Base-by-base conservation (phyloP, 805 yeast genomes). In the Lipomyces lipofer region DNA sequence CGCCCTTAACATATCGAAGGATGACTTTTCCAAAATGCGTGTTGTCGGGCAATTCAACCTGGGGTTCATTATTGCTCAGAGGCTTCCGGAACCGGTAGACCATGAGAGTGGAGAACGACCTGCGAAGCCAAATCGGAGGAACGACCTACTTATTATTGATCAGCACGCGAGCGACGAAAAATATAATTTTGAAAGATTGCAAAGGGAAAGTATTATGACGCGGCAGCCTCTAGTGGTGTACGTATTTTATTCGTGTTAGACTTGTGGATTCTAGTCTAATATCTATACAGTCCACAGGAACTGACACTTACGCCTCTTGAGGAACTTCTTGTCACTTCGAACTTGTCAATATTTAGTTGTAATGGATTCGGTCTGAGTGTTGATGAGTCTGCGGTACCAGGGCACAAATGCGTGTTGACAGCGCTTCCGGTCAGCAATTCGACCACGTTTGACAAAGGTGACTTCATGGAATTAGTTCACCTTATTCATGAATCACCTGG, bases 81-180 rank as follows among this genome's bases (percentile, higher is more conserved):
- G 83, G 47, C 30, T 24, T 9, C 54, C 59, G 38, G 56, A 52
- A n/a, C 50, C 51, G 25, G 58, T 44, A 24, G 66, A 67, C 13
- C 40, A 13, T 2, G 63, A 58, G n/a, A 67, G 67, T 2, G 62
- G 53, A 12, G 67, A 66, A 24, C 51, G 46, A 8, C n/a, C n/a
- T n/a, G n/a, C n/a, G n/a, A n/a, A n/a, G n/a, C n/a, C n/a, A n/a
- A n/a, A n/a, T n/a, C n/a, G n/a, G n/a, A n/a, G n/a, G n/a, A 17
- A 47, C 7, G 89, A 89, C 65, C 64, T 92, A 29, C 91, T 94
- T 64, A 91, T 94, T 30, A 78, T 94, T 45, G 99, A 94, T 68
- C 99, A 94, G 69, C 99, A 94, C 73, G 99, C 99, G 0, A 87
- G 96, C 61, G 99, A 94, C 72, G 99, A 94, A 66, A 94, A 91